Evolutionary conservation across 1,284 basidiomycete genomes (phyloP), one percentile per base, ranked within the genome.

Genomic region (Irpex sp.): DNA sequence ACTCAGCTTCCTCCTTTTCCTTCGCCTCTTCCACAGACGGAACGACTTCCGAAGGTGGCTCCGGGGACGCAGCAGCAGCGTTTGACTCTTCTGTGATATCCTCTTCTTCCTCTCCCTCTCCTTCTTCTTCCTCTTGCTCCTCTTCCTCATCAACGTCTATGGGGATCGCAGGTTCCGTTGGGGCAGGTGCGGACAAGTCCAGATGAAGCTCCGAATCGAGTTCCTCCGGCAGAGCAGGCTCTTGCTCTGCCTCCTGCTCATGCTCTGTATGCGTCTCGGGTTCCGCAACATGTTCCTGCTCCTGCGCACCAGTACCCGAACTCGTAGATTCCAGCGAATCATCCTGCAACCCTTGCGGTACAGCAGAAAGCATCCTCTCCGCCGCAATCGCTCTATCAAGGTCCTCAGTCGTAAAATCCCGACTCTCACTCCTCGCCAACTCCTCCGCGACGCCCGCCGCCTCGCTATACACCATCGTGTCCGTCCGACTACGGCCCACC

Each of bases 381-480:
- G 58, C 58, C 7, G 64, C 62, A 16, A 65, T 58, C 23, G 60
- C 62, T 10, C 49, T 52, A 33, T 59, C 55, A 23, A 68, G 61
- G 28, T 69, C 70, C 23, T 63, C 67, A 35, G 67, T 69, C 51
- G 65, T 63, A 4, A 61, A 53, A 37, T 60, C 28, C 28, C 28
- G 28, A 33, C 28, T 61, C 14, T 72, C 72, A 53, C 60, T 64
- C 63, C 71, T 78, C 35, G 77, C 71, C 5, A 80, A 64, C 63
- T 82, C 80, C 61, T 82, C 80, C 4, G 71, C 72, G 51, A 80
- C 64, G 57, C 60, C 74, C 58, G 67, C 76, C 0, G 73, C 80
- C 58, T 89, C 88, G 65, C 81, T 84, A 67, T 84, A 82, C 19
- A 91, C 82, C 90, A 91, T 91, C 12, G 89, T 91, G 67, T 90